Evolutionary conservation across 208 protist genomes (phyloP).

Genomic region (Trypanosoma melophagium): DNA sequence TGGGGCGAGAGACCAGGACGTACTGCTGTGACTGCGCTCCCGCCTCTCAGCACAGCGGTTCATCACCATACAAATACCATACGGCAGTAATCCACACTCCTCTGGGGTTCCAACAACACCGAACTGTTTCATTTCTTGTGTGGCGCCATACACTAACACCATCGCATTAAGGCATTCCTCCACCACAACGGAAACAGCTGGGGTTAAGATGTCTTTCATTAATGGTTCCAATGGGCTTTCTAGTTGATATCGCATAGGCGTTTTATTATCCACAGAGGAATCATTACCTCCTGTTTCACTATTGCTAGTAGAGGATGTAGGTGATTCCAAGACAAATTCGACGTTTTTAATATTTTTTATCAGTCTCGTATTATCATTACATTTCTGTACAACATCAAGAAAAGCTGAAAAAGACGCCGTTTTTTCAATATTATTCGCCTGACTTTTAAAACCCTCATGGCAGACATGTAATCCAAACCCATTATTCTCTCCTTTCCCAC

Average conservation of each 20-base stretch:
- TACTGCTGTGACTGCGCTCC: background rate
- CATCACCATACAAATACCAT: constrained; percentile 68
- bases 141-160: constrained; percentile 81
- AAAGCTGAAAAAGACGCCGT: background rate
- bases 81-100: constrained; percentile 72
- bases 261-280: background rate
- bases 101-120: constrained; percentile 81
- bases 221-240: constrained; percentile 48
- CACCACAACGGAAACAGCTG: constrained; percentile 62
- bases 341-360: constrained; percentile 62
- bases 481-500: background rate
- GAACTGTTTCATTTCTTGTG: constrained; percentile 89
- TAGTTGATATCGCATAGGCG: constrained; percentile 29
- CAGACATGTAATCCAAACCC: background rate
- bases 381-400: constrained; percentile 5
- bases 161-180: constrained; percentile 80
- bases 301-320: background rate
- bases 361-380: constrained; percentile 51
- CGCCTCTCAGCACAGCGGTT: constrained; percentile 45
- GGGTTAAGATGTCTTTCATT: constrained; percentile 52
- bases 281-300: background rate
- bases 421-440: background rate
- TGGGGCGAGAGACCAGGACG: background rate
- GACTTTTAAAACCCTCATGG: constrained; percentile 6
- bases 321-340: constrained; percentile 48